Conservation (phyloP, 495 filamentous ascomycete genomes). For the Amorphotheca resinae region DNA sequence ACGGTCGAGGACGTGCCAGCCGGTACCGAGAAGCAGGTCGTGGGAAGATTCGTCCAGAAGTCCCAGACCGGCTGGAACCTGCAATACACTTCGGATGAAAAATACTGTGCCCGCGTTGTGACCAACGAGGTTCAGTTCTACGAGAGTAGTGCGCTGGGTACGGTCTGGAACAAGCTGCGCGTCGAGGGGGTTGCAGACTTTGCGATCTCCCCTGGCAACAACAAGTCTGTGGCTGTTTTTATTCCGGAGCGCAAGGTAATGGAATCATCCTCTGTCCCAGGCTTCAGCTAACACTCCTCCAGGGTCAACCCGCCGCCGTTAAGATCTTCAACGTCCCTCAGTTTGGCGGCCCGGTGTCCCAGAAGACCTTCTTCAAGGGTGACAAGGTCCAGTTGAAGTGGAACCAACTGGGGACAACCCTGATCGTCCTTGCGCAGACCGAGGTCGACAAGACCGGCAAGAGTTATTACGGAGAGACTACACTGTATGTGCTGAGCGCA, state of each 20-base stretch:
- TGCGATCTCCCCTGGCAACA: slow-evolving; percentile 77
- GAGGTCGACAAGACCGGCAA: slow-evolving; percentile 96
- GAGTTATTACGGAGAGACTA: slow-evolving; percentile 98
- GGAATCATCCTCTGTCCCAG: background rate
- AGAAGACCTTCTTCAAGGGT: slow-evolving; percentile 98
- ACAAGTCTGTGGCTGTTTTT: slow-evolving; percentile 83
- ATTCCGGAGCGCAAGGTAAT: slow-evolving; percentile 85
- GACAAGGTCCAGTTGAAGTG: slow-evolving; percentile 98
- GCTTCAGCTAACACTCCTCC: slow-evolving; percentile 8
- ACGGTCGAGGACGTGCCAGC: slow-evolving; percentile 46
- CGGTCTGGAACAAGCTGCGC: slow-evolving; percentile 88
- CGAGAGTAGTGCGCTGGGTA: slow-evolving; percentile 68
- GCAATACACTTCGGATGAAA: slow-evolving; percentile 90
- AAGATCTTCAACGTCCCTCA: slow-evolving; percentile 89
- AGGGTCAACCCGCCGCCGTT: slow-evolving; percentile 85
- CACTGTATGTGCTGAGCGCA: slow-evolving; percentile 85
- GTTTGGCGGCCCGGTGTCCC: slow-evolving; percentile 68
- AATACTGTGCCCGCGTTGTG: slow-evolving; percentile 80
- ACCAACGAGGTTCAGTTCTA: slow-evolving; percentile 98
- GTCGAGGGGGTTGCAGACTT: slow-evolving; percentile 87
- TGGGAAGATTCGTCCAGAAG: slow-evolving; percentile 89
- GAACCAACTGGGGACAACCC: slow-evolving; percentile 77
- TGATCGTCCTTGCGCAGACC: slow-evolving; percentile 94
- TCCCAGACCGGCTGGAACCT: slow-evolving; percentile 92
- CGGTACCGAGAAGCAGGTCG: slow-evolving; percentile 51